Base-by-base conservation (phyloP, 2,329 filamentous ascomycete genomes). In the Paracoccidioides lutzii region DNA sequence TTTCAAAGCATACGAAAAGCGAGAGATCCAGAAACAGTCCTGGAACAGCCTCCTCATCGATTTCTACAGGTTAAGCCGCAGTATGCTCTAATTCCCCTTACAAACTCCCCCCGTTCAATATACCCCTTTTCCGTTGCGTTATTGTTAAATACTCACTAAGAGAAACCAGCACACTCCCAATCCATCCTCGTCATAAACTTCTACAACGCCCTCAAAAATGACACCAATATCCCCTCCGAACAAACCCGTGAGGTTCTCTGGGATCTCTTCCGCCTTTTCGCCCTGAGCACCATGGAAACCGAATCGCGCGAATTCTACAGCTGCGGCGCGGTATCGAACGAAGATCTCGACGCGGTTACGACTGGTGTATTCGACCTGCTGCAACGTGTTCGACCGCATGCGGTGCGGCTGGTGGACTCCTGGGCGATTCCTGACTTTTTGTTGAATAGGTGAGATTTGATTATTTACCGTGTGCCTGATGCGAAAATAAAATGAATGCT, bases 351-450 rank as follows among this genome's bases (percentile, higher is more conserved):
- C 53, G 43, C 54, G 4, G 61, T 79, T 1, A 69, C 72, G 0
- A 63, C 69, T 4, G 62, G 63, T 2, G 69, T 80, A 2, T 68
- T 77, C 54, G 66, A 73, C 0, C 61, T 78, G 9, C 79, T 80
- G 76, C 60, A 67, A 0, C 62, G 70, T 37, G 68, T 79, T 28
- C 65, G 77, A 15, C 76, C 76, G 1, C 76, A 79, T 62, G 76
- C 76, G 0, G 76, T 80, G 1, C 70, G 71, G 28, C 60, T 80
- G 7, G 76, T 80, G 6, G 77, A 79, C 61, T 67, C 74, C 0
- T 80, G 77, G 77, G 71, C 70, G 53, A 72, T 79, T 40, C 77
- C 77, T 0, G 77, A 79, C 61, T 80, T 73, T 59, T 59, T 79
- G 52, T 68, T 79, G 0, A 73, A 79, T 54, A 68, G 66, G 66